phyloP scores from a whole-genome alignment of 768 basidiomycete genomes.

The Tylopilus subfusipes region DNA sequence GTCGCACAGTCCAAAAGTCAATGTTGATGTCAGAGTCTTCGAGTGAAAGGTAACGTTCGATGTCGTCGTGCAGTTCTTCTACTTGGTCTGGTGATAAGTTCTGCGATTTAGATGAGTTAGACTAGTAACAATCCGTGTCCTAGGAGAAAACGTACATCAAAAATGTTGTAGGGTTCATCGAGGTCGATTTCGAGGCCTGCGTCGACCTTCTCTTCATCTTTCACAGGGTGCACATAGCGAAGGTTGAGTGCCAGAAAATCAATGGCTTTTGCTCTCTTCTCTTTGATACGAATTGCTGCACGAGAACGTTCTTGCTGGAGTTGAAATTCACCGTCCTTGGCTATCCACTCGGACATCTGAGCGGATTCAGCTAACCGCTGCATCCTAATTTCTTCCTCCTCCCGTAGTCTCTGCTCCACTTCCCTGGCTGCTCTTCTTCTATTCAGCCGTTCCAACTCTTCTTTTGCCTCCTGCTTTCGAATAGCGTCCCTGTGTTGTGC shows the following conservation, averaged over 20 bases:
- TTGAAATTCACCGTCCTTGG: constrained; percentile 96
- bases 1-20: constrained; percentile 93
- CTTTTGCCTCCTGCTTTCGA: constrained; percentile 86
- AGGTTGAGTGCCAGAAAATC: constrained; percentile 96
- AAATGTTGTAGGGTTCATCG: constrained; percentile 97
- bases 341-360: constrained; percentile 97
- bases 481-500: constrained; percentile 75
- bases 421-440: constrained; percentile 88
- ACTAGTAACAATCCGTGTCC: not conserved
- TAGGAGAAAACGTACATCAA: constrained; percentile 62
- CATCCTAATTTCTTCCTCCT: constrained; percentile 91
- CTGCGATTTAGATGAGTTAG: constrained; percentile 37
- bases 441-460: constrained; percentile 91
- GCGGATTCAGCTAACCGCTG: constrained; percentile 88
- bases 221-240: constrained; percentile 78
- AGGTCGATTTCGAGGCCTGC: constrained; percentile 95
- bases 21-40: constrained; percentile 83
- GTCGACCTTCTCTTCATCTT: constrained; percentile 77
- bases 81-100: constrained; percentile 85
- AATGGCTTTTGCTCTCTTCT: constrained; percentile 97
- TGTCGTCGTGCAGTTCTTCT: constrained; percentile 91
- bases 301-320: constrained; percentile 88
- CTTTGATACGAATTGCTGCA: constrained; percentile 91
- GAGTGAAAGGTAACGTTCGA: constrained; percentile 84
- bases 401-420: constrained; percentile 79